These are phyloP conservation scores for Plectosphaerella sp. DNA, from an alignment of 2,329 filamentous ascomycete species.

Conservation along the genomic window DNA sequence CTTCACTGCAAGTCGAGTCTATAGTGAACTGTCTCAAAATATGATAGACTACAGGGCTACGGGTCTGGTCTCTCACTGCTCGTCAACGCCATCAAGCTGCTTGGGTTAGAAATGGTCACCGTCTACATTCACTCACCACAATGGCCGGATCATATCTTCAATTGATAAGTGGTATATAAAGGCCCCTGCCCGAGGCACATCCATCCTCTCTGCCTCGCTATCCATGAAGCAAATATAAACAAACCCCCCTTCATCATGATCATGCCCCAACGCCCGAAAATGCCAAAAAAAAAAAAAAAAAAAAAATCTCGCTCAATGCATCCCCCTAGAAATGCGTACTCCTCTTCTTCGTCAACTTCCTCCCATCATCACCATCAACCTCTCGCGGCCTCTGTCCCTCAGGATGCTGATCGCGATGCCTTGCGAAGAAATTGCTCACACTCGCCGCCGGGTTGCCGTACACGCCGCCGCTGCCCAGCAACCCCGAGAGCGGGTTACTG, in stretches of 20 bases:
- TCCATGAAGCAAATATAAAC: neutral
- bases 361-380: constrained; percentile 27
- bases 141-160: too few relatives aligned
- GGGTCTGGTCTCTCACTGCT: too few relatives aligned
- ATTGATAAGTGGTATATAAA: too few relatives aligned
- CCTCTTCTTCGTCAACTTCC: constrained; percentile 42
- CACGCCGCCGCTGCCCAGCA: constrained; percentile 19
- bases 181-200: too few relatives aligned
- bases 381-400: constrained; percentile 14
- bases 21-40: too few relatives aligned
- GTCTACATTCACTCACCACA: too few relatives aligned
- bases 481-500: constrained; percentile 19
- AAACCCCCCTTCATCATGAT: neutral
- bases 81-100: too few relatives aligned
- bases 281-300: too few relatives aligned
- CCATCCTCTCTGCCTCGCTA: too few relatives aligned
- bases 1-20: too few relatives aligned
- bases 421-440: constrained; percentile 39
- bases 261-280: neutral
- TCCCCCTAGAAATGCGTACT: constrained; percentile 38
- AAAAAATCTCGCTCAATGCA: constrained; percentile 1
- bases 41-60: too few relatives aligned
- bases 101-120: too few relatives aligned
- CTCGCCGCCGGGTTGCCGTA: constrained; percentile 36
- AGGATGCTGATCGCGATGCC: constrained; percentile 21